Conservation (phyloP, 345 rosid species). For the Lumnitzera littorea region DNA sequence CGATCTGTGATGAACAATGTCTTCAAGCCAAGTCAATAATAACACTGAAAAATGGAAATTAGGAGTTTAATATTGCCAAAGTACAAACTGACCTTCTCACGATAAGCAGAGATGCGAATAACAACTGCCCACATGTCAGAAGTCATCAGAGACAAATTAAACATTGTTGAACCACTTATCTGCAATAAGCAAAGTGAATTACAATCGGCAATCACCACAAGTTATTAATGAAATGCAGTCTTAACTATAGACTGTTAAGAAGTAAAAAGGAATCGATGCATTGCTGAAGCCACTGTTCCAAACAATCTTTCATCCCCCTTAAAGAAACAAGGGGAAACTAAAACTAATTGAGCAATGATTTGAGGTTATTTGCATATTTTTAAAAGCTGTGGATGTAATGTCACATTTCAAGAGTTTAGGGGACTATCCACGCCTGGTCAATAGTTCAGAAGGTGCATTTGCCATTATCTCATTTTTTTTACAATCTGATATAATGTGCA, state of each 20-base stretch:
- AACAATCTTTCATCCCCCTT: no score
- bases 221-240: background rate
- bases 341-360: no score
- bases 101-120: conserved; percentile 79
- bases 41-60: no score
- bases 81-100: conserved; percentile 51
- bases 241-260: background rate
- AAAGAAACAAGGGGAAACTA: no score
- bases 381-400: no score
- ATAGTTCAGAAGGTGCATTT: no score
- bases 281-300: background rate
- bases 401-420: no score
- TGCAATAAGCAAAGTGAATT: conserved; percentile 11
- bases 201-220: background rate
- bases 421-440: no score
- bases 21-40: background rate
- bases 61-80: background rate
- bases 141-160: conserved; percentile 80
- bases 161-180: conserved; percentile 86
- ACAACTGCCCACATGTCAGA: conserved; percentile 94
- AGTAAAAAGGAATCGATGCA: background rate
- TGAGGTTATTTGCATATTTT: conserved; percentile 2
- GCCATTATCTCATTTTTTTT: background rate
- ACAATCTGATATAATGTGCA: background rate
- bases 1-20: conserved; percentile 35